Percentiles rank a stretch among this genome's conserved stretches.
Conservation (phyloP, 2,329 filamentous ascomycete genomes). For the Tolypocladium inflatum region DNA sequence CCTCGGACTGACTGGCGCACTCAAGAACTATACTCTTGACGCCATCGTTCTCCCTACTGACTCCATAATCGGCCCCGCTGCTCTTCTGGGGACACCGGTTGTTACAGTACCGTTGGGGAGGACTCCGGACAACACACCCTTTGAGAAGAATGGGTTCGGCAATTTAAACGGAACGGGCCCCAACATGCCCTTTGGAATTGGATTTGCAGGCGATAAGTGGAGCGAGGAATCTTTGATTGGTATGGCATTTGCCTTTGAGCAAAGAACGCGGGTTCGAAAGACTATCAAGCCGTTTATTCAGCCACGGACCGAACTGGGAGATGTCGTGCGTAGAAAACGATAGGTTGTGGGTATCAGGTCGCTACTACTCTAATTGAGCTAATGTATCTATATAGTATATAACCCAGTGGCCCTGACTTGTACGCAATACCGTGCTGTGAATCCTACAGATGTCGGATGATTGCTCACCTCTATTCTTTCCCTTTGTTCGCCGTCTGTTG, state of each 20-base stretch:
- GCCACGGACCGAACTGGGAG: conserved; percentile 21
- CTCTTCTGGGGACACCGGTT: conserved; percentile 38
- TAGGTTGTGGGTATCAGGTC: too few relatives aligned
- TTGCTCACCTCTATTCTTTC: too few relatives aligned
- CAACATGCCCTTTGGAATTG: conserved; percentile 51
- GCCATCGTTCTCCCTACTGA: not conserved
- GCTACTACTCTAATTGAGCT: too few relatives aligned
- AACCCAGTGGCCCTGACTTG: too few relatives aligned
- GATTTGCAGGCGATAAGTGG: conserved; percentile 50
- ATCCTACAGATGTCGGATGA: too few relatives aligned
- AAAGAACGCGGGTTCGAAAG: conserved; percentile 31
- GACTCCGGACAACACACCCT: conserved; percentile 39
- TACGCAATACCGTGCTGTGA: too few relatives aligned
- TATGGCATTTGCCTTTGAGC: conserved; percentile 60
- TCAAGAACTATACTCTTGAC: not conserved
- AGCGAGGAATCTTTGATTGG: conserved; percentile 52
- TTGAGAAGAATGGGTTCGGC: conserved; percentile 34
- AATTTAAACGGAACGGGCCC: conserved; percentile 40
- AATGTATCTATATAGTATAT: too few relatives aligned
- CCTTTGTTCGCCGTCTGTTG: too few relatives aligned
- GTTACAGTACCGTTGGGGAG: conserved; percentile 53
- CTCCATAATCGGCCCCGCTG: not conserved
- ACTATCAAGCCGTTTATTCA: conserved; percentile 16
- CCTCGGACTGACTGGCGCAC: not conserved
- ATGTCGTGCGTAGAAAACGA: conserved; percentile 7